Base-by-base conservation (phyloP, 768 basidiomycete species). In the Mycena filopes region DNA sequence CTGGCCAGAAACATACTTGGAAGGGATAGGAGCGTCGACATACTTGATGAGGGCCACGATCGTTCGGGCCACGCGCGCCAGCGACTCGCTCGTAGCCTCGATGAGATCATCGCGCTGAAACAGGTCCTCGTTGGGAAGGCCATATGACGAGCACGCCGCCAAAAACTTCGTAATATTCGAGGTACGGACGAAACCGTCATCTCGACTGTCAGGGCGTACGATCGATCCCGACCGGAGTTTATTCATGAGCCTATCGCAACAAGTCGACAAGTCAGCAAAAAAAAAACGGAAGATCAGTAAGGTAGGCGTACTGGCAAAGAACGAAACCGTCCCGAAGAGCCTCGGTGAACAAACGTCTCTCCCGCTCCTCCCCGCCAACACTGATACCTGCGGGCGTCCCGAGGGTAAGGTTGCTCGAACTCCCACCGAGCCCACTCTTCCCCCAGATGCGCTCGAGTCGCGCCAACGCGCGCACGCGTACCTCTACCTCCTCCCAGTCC, bases 291-390 rank as follows among this genome's bases (percentile, higher is more conserved):
- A 68, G 54, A 69, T 57, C 40, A 25, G 50, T 21, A 60, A 53
- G 42, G 55, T 48, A 60, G 68, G 89, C 95, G 80, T 73, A 96
- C 95, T 93, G 90, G 88, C 95, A 96, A 25, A 97, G 83, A 23
- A 96, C 86, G 75, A 89, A 91, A 1, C 95, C 95, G 79, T 97
- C 95, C 70, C 88, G 79, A 59, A 96, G 74, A 0, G 92, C 88
- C 57, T 95, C 93, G 36, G 83, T 81, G 71, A 96, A 97, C 33
- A 87, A 75, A 56, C 82, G 83, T 67, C 90, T 80, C 77, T 96
- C 93, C 71, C 89, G 82, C 68, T 94, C 93, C 77, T 92, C 93
- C 38, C 89, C 89, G 29, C 82, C 80, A 25, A 81, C 78, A 69
- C 83, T 82, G 20, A 82, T 65, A 23, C 83, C 80, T 43, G 73